Conservation (phyloP, 306 rosid species). For the Astragalus membranaceus region DNA sequence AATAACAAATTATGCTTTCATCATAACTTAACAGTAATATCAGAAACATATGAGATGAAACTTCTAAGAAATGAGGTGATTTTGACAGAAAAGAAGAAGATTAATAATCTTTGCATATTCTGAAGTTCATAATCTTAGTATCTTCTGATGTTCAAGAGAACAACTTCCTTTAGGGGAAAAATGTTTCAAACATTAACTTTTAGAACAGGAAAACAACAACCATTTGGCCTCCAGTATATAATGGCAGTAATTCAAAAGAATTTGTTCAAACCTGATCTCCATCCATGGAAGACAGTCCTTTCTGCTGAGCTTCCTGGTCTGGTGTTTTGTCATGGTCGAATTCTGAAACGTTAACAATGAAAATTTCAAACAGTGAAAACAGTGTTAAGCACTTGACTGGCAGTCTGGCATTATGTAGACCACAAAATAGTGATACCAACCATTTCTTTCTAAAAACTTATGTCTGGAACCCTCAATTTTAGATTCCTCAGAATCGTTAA, state of each 20-base stretch:
- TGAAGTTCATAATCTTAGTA: background rate
- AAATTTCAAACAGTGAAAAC: constrained; percentile 1
- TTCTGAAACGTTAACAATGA: constrained; percentile 40
- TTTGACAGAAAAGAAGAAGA: constrained; percentile 1
- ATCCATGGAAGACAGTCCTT: constrained; percentile 18
- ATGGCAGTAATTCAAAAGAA: background rate
- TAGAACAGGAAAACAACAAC: background rate
- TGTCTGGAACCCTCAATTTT: constrained; percentile 27
- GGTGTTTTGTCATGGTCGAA: constrained; percentile 24
- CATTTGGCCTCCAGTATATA: background rate
- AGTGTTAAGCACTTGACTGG: constrained; percentile 6
- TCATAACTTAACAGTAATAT: background rate
- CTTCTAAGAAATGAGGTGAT: background rate
- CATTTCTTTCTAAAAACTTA: constrained; percentile 36
- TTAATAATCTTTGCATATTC: background rate
- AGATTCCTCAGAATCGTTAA: constrained; percentile 30
- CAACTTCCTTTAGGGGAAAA: background rate
- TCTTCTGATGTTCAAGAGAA: constrained; percentile 1
- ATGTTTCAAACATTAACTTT: background rate
- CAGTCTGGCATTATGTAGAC: constrained; percentile 5
- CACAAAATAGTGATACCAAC: constrained; percentile 32
- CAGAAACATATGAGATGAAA: background rate
- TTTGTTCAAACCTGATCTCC: constrained; percentile 50
- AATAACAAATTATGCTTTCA: background rate
- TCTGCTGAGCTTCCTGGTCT: constrained; percentile 31